Conservation (phyloP, 352 stramenopile genomes). For the Phytophthora citrophthora region DNA sequence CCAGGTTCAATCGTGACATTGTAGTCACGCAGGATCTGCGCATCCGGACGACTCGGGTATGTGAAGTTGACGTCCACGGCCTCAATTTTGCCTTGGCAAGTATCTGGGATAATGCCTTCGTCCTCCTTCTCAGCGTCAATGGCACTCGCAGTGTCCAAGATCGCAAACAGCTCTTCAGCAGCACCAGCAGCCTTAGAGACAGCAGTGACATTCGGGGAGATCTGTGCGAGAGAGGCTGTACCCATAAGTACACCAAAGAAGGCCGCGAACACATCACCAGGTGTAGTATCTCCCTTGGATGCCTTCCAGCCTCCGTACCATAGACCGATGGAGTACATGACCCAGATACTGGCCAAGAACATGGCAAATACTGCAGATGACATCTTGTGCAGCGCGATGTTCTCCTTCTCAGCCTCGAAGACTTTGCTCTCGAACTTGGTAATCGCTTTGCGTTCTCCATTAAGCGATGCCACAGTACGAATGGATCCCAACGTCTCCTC, state of each 20-base stretch:
- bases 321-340: conserved; percentile 47
- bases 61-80: conserved; percentile 65
- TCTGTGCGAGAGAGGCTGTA: conserved; percentile 46
- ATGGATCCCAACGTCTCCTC: conserved; percentile 56
- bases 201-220: conserved; percentile 59
- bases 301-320: conserved; percentile 65
- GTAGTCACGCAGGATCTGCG: conserved; percentile 40
- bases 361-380: conserved; percentile 33
- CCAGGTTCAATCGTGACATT: conserved; percentile 41
- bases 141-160: conserved; percentile 54
- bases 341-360: conserved; percentile 45
- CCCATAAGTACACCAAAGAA: conserved; percentile 66
- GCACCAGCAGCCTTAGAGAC: conserved; percentile 54
- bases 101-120: conserved; percentile 30
- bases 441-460: conserved; percentile 42
- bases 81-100: conserved; percentile 47
- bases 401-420: conserved; percentile 36
- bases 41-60: conserved; percentile 65
- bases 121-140: conserved; percentile 55
- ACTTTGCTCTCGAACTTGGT: conserved; percentile 40
- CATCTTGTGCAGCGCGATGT: conserved; percentile 49
- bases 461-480: conserved; percentile 46
- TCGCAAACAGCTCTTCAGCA: conserved; percentile 49
- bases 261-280: conserved; percentile 48
- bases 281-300: conserved; percentile 25